Percentiles rank a stretch among this genome's conserved stretches.
phyloP scores from a whole-genome alignment of 192 early-diverging fungal genomes.

The Backusella morwellensis region DNA sequence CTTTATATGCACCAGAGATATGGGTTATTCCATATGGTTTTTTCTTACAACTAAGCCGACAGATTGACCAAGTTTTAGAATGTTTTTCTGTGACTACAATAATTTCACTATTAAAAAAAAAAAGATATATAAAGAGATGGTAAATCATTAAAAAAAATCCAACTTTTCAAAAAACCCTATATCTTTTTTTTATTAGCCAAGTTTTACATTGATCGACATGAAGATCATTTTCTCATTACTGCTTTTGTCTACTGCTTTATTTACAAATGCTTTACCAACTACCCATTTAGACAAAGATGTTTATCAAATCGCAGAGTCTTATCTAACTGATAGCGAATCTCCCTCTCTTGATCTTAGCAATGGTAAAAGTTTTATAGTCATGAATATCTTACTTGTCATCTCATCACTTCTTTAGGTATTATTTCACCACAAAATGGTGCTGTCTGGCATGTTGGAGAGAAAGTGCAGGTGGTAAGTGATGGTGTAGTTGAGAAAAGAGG shows the following conservation, averaged over 20 bases:
- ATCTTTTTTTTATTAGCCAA: background rate
- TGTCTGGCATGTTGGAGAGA: background rate
- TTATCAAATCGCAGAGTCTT: background rate
- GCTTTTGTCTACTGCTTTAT: background rate
- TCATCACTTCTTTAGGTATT: background rate
- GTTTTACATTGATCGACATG: background rate
- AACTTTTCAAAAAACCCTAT: background rate
- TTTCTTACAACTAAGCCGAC: background rate
- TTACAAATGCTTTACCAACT: background rate
- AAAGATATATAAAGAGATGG: background rate
- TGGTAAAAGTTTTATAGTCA: background rate
- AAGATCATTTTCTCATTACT: background rate
- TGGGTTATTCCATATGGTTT: background rate
- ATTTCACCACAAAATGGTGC: background rate
- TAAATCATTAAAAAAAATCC: background rate
- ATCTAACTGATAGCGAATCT: background rate
- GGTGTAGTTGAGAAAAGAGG: background rate
- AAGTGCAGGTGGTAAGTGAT: background rate
- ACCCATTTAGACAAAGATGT: background rate
- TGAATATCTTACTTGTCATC: background rate
- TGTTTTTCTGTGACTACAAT: background rate
- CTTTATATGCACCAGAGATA: background rate
- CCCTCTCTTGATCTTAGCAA: background rate
- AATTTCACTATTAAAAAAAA: background rate
- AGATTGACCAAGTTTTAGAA: background rate